Percentiles rank a stretch among this genome's conserved stretches.
These are phyloP conservation scores for Aurinia saxatilis DNA, from an alignment of 345 rosid species.

Conservation along the genomic window DNA sequence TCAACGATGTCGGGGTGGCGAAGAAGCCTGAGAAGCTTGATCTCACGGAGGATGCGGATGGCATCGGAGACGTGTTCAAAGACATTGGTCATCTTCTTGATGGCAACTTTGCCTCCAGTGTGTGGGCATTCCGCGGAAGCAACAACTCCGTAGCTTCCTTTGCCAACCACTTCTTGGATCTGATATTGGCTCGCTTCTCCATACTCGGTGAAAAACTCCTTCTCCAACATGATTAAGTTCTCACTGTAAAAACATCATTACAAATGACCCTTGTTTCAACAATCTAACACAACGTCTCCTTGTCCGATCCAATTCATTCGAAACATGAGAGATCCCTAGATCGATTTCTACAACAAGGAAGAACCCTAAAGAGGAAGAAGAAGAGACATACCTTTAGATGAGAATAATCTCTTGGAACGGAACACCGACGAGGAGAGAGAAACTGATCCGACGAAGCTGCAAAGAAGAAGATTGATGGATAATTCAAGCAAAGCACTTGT, in stretches of 20 bases:
- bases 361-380: slow-evolving; percentile 19
- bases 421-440: background rate
- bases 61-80: slow-evolving; percentile 96
- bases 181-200: slow-evolving; percentile 97
- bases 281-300: too few species aligned
- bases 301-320: too few species aligned
- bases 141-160: slow-evolving; percentile 96
- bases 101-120: slow-evolving; percentile 91
- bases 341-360: too few species aligned
- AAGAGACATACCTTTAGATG: slow-evolving; percentile 17
- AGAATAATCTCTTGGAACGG: background rate
- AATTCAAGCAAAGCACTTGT: too few species aligned
- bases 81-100: slow-evolving; percentile 85
- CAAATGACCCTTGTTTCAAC: too few species aligned
- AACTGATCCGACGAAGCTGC: slow-evolving; percentile 16
- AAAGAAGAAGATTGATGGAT: slow-evolving; percentile 7
- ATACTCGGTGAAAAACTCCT: slow-evolving; percentile 88
- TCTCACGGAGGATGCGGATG: slow-evolving; percentile 85
- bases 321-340: too few species aligned
- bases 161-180: slow-evolving; percentile 88
- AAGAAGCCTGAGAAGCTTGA: slow-evolving; percentile 88
- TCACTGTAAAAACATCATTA: too few species aligned
- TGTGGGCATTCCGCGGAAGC: slow-evolving; percentile 91
- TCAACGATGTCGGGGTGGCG: slow-evolving; percentile 81
- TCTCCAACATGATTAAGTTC: slow-evolving; percentile 56